Conservation (phyloP, 2,329 filamentous ascomycete genomes). For the Septoria linicola region DNA sequence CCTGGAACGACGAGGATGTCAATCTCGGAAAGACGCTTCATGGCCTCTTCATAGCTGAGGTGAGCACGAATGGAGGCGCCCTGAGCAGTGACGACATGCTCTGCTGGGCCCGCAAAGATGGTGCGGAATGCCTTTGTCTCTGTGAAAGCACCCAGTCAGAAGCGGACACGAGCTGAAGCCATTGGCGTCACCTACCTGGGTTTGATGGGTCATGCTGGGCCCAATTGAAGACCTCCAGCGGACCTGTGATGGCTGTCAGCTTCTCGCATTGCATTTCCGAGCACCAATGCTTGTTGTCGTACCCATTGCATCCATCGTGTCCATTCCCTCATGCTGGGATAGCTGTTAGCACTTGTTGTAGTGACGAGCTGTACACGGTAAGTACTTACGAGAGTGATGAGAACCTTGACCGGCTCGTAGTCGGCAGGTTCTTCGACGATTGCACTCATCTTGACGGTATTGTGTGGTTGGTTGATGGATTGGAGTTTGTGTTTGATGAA, state of each 20-base stretch:
- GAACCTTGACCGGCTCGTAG: constrained; percentile 56
- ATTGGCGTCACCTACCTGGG: constrained; percentile 29
- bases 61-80: constrained; percentile 71
- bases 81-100: constrained; percentile 55
- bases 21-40: constrained; percentile 70
- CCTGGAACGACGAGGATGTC: constrained; percentile 78
- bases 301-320: constrained; percentile 46
- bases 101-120: constrained; percentile 50
- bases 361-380: too few species aligned
- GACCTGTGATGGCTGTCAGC: constrained; percentile 51
- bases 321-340: constrained; percentile 45
- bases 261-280: constrained; percentile 25
- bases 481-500: constrained; percentile 4
- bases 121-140: constrained; percentile 56
- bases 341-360: constrained; percentile 22
- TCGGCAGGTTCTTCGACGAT: constrained; percentile 44
- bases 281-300: constrained; percentile 30
- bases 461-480: constrained; percentile 12
- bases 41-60: constrained; percentile 74
- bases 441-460: constrained; percentile 50
- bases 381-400: constrained; percentile 46
- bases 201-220: constrained; percentile 57
- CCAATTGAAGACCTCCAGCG: constrained; percentile 57
- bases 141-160: constrained; percentile 29
- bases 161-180: neutral